phyloP scores from a whole-genome alignment of 139 green algal genomes.

The Nannochloris sp. region DNA sequence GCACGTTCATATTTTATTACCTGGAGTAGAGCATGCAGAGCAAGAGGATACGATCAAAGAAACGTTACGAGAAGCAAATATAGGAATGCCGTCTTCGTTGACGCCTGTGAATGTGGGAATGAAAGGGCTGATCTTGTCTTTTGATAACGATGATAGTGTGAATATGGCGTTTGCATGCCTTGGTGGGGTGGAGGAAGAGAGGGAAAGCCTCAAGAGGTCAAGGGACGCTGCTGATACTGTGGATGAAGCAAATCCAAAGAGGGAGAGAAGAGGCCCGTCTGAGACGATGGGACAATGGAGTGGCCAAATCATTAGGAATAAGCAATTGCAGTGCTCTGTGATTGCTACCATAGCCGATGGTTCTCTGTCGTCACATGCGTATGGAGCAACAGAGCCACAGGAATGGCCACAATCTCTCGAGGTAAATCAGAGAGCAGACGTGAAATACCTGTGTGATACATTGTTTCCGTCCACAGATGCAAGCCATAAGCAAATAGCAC shows the following conservation, averaged over 20 bases:
- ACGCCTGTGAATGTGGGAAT: not conserved
- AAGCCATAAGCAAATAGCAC: not conserved
- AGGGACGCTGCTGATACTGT: too few species aligned
- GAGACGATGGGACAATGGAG: not conserved
- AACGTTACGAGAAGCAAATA: not conserved
- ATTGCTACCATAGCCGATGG: not conserved
- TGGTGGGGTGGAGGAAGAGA: not conserved
- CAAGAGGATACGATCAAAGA: not conserved
- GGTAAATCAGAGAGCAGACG: slow-evolving; percentile 9
- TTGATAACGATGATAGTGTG: not conserved
- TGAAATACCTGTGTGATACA: slow-evolving; percentile 14
- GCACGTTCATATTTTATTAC: not conserved
- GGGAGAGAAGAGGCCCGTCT: not conserved
- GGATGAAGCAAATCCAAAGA: too few species aligned
- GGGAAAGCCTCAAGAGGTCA: too few species aligned
- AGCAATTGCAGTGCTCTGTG: not conserved
- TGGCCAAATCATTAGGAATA: not conserved
- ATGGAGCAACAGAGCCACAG: slow-evolving; percentile 14
- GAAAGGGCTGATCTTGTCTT: not conserved
- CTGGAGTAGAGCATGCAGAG: not conserved
- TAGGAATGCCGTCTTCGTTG: not conserved
- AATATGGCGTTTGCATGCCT: not conserved
- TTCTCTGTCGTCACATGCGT: not conserved
- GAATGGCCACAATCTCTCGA: slow-evolving; percentile 23
- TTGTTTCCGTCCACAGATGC: slow-evolving; percentile 6